Evolutionary conservation across 805 yeast genomes (phyloP).

Genomic region (Ogataea henricii): DNA sequence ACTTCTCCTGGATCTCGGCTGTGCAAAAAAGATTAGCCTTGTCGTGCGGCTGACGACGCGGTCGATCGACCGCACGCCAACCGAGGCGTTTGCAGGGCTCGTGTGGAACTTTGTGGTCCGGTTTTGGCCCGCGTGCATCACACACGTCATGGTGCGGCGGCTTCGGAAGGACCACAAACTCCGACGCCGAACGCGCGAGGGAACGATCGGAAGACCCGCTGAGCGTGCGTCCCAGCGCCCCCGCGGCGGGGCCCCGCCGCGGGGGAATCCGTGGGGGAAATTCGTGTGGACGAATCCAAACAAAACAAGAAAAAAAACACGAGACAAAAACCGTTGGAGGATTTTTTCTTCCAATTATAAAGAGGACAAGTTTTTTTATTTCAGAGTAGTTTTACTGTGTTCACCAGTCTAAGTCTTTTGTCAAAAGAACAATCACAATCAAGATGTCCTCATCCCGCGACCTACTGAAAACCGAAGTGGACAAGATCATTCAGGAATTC

Average conservation of each 20-base stretch:
- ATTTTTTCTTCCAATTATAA: neutral
- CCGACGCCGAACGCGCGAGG: slow-evolving; percentile 2
- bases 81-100: neutral
- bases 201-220: neutral
- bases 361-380: neutral
- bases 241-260: slow-evolving; percentile 1
- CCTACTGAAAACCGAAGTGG: slow-evolving; percentile 20
- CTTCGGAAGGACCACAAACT: neutral
- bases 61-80: too few relatives aligned
- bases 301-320: slow-evolving; percentile 1
- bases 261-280: slow-evolving; percentile 1
- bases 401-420: neutral
- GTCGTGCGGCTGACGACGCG: too few relatives aligned
- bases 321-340: slow-evolving; percentile 1
- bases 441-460: slow-evolving; percentile 1
- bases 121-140: slow-evolving; percentile 1
- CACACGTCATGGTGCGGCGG: slow-evolving; percentile 1
- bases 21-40: slow-evolving; percentile 7
- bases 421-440: neutral
- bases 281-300: neutral
- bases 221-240: neutral
- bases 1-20: slow-evolving; percentile 8
- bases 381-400: neutral
- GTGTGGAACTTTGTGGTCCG: slow-evolving; percentile 11
- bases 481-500: slow-evolving; percentile 42